Evolutionary conservation across 495 filamentous ascomycete species (phyloP).

Genomic region (Aspergillus haitiensis): DNA sequence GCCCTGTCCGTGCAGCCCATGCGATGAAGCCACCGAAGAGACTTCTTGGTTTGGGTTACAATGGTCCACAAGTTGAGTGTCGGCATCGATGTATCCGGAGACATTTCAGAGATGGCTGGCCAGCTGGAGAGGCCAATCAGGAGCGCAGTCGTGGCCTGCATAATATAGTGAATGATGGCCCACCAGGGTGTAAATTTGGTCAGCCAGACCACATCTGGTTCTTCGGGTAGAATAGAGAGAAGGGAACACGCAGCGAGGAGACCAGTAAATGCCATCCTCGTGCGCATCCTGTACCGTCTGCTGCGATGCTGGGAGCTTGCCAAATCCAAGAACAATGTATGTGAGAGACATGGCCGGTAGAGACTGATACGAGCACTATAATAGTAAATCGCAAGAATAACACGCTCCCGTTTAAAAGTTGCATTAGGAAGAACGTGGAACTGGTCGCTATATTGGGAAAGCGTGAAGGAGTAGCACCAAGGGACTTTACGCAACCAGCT

Average conservation of each 20-base stretch:
- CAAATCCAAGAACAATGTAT: constrained; percentile 3
- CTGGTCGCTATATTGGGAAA: constrained; percentile 16
- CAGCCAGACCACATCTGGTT: constrained; percentile 39
- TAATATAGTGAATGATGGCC: constrained; percentile 60
- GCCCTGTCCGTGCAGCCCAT: constrained; percentile 44
- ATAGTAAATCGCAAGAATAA: constrained; percentile 53
- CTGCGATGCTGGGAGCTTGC: constrained; percentile 22
- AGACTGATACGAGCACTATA: constrained; percentile 57
- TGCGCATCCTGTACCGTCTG: constrained; percentile 45
- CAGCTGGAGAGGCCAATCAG: constrained; percentile 52
- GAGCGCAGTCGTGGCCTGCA: constrained; percentile 59
- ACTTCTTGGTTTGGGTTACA: constrained; percentile 47
- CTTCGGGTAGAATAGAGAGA: constrained; percentile 50
- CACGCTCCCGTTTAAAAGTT: constrained; percentile 28
- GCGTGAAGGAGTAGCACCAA: constrained; percentile 45
- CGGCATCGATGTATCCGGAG: background rate
- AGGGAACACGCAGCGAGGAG: constrained; percentile 56
- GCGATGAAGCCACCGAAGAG: constrained; percentile 48
- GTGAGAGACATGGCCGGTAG: constrained; percentile 58
- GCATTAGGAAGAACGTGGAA: constrained; percentile 13
- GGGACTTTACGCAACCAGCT: constrained; percentile 54
- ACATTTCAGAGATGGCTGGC: background rate
- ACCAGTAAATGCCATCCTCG: constrained; percentile 52
- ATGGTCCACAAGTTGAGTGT: constrained; percentile 31
- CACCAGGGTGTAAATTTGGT: constrained; percentile 59